Base-by-base conservation (phyloP, 2,329 filamentous ascomycete genomes). In the Epichloe uncinata region DNA sequence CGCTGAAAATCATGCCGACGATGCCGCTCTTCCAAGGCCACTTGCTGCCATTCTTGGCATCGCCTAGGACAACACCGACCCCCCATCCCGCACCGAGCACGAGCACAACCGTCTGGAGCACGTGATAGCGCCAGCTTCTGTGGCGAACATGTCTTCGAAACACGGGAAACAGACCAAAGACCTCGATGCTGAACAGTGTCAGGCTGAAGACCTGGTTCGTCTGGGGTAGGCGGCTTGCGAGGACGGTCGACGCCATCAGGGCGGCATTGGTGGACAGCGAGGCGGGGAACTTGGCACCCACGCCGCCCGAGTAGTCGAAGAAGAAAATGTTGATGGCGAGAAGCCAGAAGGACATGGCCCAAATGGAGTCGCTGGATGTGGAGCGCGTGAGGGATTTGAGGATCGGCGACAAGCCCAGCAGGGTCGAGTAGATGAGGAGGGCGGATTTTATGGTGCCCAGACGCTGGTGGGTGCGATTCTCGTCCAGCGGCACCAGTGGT, bases 81-180 rank as follows among this genome's bases (percentile, higher is more conserved):
- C 87, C 11, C 11, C 81, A 84, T 15, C 87, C 86, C 0, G 93
- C 89, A 33, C 83, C 81, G 34, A 90, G 72, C 2, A 96, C 85
- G 20, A 97, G 75, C 13, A 82, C 67, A 7, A 84, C 72, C 0
- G 91, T 95, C 20, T 96, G 74, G 1, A 78, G 61, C 3, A 93
- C 74, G 65, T 98, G 90, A 22, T 89, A 87, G 1, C 73, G 77
- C 82, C 87, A 93, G 52, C 83, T 89, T 37, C 85, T 78, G 62
- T 91, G 84, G 15, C 87, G 79, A 9, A 95, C 78, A 61, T 95
- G 87, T 5, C 90, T 79, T n/a, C 93, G 75, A 62, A 97, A 97
- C 4, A 98, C 90, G n/a, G 93, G 93, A 58, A 97, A 97, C 7
- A 98, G 75, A 0, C 91, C 93, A 66, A 97, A 98, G 1, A 98